Percentiles rank a stretch among this genome's conserved stretches.
Conservation (phyloP, 2,329 filamentous ascomycete genomes). For the Westerdykella aurantiaca region DNA sequence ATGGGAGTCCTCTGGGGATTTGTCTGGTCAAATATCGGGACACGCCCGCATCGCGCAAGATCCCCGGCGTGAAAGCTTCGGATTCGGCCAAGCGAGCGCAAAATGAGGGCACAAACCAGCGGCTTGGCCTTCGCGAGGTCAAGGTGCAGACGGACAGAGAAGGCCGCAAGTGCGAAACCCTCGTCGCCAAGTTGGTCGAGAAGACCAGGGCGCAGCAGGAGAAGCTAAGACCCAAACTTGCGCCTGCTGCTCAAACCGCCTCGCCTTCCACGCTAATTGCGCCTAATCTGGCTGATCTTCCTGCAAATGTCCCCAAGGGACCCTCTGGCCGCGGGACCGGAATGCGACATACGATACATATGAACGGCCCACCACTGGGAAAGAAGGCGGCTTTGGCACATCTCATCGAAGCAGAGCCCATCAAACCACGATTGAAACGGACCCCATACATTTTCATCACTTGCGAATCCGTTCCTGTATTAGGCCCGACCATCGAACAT, state of each 20-base stretch:
- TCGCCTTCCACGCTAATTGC: conserved; percentile 15
- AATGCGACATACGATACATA: conserved; percentile 29
- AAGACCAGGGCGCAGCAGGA: conserved; percentile 59
- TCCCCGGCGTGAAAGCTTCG: conserved; percentile 58
- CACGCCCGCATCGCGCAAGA: conserved; percentile 48
- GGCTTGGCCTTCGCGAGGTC: conserved; percentile 71
- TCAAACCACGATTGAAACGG: conserved; percentile 64
- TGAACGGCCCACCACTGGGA: conserved; percentile 38
- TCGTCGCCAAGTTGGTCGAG: conserved; percentile 70
- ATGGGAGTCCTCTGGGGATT: conserved; percentile 88
- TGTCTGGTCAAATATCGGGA: conserved; percentile 88
- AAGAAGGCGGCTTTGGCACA: conserved; percentile 44
- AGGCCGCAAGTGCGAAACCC: conserved; percentile 70
- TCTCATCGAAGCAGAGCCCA: conserved; percentile 57
- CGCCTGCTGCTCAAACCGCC: conserved; percentile 22
- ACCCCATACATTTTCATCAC: conserved; percentile 89
- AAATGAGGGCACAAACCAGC: conserved; percentile 67
- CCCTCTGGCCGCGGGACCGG: conserved; percentile 56
- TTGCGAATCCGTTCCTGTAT: conserved; percentile 79
- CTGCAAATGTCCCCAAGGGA: conserved; percentile 80
- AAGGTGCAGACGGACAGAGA: conserved; percentile 86
- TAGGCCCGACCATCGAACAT: conserved; percentile 79
- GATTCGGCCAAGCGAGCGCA: conserved; percentile 78
- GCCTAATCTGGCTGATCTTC: conserved; percentile 50
- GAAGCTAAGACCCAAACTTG: conserved; percentile 33